Percentiles rank a stretch among this genome's conserved stretches.
phyloP scores from a whole-genome alignment of 352 stramenopile genomes.

The Pythium vanterpoolii region DNA sequence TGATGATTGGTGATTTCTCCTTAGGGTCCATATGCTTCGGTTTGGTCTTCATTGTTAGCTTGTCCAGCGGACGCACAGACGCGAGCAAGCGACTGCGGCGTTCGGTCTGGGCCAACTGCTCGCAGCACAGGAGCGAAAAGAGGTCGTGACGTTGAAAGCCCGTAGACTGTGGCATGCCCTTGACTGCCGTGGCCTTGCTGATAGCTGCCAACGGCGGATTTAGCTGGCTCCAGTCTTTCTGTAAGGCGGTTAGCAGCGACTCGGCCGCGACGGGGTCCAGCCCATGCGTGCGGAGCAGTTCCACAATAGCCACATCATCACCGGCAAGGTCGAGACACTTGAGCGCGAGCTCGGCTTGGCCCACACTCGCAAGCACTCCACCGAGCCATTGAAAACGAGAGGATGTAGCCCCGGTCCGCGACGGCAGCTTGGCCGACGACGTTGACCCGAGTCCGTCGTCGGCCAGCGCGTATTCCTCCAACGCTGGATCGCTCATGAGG shows the following conservation, averaged over 20 bases:
- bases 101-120: slow-evolving; percentile 50
- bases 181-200: slow-evolving; percentile 25
- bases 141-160: slow-evolving; percentile 40
- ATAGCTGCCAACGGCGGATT: slow-evolving; percentile 51
- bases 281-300: slow-evolving; percentile 35
- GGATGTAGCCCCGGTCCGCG: slow-evolving; percentile 38
- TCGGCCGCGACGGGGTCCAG: slow-evolving; percentile 9
- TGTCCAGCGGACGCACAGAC: slow-evolving; percentile 45
- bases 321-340: slow-evolving; percentile 70
- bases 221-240: slow-evolving; percentile 52
- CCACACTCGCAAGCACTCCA: slow-evolving; percentile 41
- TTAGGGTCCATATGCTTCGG: neutral
- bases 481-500: slow-evolving; percentile 40
- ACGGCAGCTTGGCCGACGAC: slow-evolving; percentile 56
- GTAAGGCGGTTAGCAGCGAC: slow-evolving; percentile 33
- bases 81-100: slow-evolving; percentile 64
- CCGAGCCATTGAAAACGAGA: slow-evolving; percentile 42
- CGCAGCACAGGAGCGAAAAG: slow-evolving; percentile 65
- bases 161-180: no score
- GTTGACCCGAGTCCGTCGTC: slow-evolving; percentile 26
- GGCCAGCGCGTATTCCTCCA: slow-evolving; percentile 69
- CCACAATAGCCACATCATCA: slow-evolving; percentile 60
- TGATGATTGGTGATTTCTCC: neutral
- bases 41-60: slow-evolving; percentile 27
- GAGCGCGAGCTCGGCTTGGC: slow-evolving; percentile 48